A percentile compares a stretch with the other conserved stretches of the same genome.
phyloP scores from a whole-genome alignment of 1,139 yeast species.

The Meyerozyma carpophila region DNA sequence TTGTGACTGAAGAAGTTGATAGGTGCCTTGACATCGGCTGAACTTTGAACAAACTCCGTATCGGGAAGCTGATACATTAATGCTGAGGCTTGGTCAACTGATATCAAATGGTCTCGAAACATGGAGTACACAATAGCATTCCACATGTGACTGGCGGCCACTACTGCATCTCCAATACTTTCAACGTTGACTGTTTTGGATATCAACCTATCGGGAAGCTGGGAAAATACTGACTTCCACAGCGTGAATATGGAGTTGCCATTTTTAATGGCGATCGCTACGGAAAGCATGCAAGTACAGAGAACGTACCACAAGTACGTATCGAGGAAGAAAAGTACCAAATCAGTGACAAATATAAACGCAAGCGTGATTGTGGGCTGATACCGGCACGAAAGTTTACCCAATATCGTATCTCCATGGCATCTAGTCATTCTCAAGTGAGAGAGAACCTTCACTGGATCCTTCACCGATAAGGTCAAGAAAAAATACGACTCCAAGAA shows the following conservation, averaged over 20 bases:
- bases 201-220: conserved; percentile 65
- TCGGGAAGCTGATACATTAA: conserved; percentile 51
- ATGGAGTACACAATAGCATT: conserved; percentile 70
- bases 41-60: conserved; percentile 20
- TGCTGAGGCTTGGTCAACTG: conserved; percentile 62
- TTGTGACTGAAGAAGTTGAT: conserved; percentile 63
- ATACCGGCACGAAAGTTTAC: conserved; percentile 46
- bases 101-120: conserved; percentile 74
- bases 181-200: conserved; percentile 31
- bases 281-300: conserved; percentile 71
- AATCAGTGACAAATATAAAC: conserved; percentile 58
- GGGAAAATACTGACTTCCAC: conserved; percentile 74
- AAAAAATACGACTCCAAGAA: conserved; percentile 79
- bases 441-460: conserved; percentile 67
- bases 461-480: conserved; percentile 69
- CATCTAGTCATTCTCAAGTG: conserved; percentile 58
- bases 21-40: conserved; percentile 16
- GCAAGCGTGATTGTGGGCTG: conserved; percentile 57
- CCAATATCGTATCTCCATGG: conserved; percentile 50
- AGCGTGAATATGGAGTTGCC: conserved; percentile 85
- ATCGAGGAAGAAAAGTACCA: conserved; percentile 73
- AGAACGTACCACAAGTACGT: conserved; percentile 88
- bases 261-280: conserved; percentile 59
- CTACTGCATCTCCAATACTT: conserved; percentile 41
- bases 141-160: conserved; percentile 70